These are phyloP conservation scores for Truncatella angustata DNA, from an alignment of 2,329 filamentous ascomycete genomes.

Conservation along the genomic window DNA sequence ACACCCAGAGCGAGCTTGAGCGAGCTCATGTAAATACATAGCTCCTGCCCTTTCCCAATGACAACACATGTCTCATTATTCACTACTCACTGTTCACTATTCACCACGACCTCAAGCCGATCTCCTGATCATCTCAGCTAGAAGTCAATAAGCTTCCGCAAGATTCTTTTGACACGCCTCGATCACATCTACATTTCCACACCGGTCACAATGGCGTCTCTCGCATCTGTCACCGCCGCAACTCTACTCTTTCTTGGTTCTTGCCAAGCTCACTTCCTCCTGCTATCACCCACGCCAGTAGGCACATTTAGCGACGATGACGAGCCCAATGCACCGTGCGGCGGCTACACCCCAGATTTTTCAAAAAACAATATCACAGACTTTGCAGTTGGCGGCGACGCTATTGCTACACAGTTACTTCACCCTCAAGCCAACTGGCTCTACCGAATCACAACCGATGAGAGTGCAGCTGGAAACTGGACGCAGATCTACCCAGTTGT, in stretches of 20 bases:
- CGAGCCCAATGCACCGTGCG: slow-evolving; percentile 50
- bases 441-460: slow-evolving; percentile 55
- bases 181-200: neutral
- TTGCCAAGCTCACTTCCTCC: slow-evolving; percentile 52
- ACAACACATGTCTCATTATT: neutral
- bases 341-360: slow-evolving; percentile 49
- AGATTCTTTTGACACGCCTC: too few relatives aligned
- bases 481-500: slow-evolving; percentile 53
- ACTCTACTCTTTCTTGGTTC: slow-evolving; percentile 36
- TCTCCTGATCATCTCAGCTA: neutral
- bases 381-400: slow-evolving; percentile 58
- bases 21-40: neutral
- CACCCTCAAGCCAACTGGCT: slow-evolving; percentile 56
- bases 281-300: slow-evolving; percentile 46
- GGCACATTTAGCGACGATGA: slow-evolving; percentile 47
- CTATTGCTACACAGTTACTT: slow-evolving; percentile 44
- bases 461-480: slow-evolving; percentile 48
- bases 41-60: neutral
- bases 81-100: neutral
- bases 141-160: too few relatives aligned
- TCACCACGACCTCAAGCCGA: neutral
- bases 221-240: slow-evolving; percentile 31
- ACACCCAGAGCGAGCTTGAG: neutral
- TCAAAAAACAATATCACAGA: slow-evolving; percentile 36
- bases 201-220: slow-evolving; percentile 33